Conservation (phyloP, 1,139 yeast species). For the Hansenula sp. region DNA sequence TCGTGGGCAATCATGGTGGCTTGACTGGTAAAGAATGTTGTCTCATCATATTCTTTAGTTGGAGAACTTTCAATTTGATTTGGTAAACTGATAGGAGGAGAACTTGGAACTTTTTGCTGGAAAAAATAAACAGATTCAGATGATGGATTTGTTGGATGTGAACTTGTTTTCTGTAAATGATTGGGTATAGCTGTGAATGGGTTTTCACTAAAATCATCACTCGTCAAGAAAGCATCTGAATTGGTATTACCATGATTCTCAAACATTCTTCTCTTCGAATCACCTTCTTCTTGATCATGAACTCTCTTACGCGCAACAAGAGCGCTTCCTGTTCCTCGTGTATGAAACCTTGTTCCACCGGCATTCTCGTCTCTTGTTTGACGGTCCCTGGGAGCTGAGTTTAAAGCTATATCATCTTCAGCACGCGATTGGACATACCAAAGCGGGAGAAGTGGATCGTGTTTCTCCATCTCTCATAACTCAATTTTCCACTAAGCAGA, state of each 20-base stretch:
- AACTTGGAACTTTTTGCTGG: slow-evolving; percentile 16
- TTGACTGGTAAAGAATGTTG: slow-evolving; percentile 11
- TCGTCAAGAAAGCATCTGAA: slow-evolving; percentile 15
- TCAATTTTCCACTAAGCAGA: slow-evolving; percentile 16
- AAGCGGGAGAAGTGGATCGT: slow-evolving; percentile 26
- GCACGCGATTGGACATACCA: slow-evolving; percentile 24
- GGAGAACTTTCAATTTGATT: slow-evolving; percentile 17
- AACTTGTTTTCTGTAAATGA: slow-evolving; percentile 8
- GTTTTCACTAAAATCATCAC: slow-evolving; percentile 13
- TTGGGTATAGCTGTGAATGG: background rate
- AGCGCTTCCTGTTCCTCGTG: slow-evolving; percentile 19
- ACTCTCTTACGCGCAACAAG: slow-evolving; percentile 17
- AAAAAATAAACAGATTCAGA: slow-evolving; percentile 20
- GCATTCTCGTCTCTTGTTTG: slow-evolving; percentile 20
- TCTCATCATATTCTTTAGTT: background rate
- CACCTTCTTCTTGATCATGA: slow-evolving; percentile 20
- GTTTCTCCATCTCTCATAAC: slow-evolving; percentile 13
- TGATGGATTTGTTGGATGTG: slow-evolving; percentile 14
- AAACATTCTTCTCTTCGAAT: slow-evolving; percentile 15
- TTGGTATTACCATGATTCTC: slow-evolving; percentile 8
- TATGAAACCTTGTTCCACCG: slow-evolving; percentile 23
- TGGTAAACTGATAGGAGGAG: slow-evolving; percentile 10
- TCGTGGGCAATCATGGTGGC: slow-evolving; percentile 18
- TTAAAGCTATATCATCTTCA: slow-evolving; percentile 22
- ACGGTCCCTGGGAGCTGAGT: slow-evolving; percentile 23